Evolutionary conservation across 2,329 filamentous ascomycete genomes (phyloP), one percentile per base, ranked within the genome.

Genomic region (Xylaria digitata): DNA sequence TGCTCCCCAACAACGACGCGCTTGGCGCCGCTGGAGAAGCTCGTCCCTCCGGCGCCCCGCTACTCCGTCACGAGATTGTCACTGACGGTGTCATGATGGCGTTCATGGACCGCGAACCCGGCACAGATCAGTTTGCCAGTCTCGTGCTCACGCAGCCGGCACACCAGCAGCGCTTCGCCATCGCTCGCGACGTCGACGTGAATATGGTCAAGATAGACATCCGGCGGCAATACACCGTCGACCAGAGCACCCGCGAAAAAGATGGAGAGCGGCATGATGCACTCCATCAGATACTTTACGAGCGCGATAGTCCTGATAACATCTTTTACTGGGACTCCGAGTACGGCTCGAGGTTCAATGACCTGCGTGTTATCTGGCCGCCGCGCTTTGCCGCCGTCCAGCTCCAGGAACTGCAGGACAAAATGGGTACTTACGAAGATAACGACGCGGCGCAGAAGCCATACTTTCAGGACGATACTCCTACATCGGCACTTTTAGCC

Each of bases 41-140:
- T 8, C 21, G 32, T 17, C 60, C 17, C 1, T 21, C 53, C 4
- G 45, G 61, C 1, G 48, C 61, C 5, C 61, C 61, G 1, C 30
- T 63, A 1, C n/a, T 63, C 5, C 61, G 61, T 3, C 46, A 63
- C 21, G 61, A 63, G 11, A 58, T 63, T 23, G 54, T 63, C 17
- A 53, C 61, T 6, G 61, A 63, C 30, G 61, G 61, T 3, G 40
- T 63, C 15, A 63, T 63, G 61, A 19, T 63, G 26, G 61, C 26
- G 1, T 15, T 63, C 9, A 37, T 52, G 13, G 61, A 63, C 54
- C 46, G 54, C 26, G 6, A 9, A 4, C 54, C 61, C 8, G 54
- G 61, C 17, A 30, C 46, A 11, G 61, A 58, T 32, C 37, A 58
- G 4, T 53, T 63, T 26, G 3, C 46, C 7, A 40, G 46, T 15